Evolutionary conservation across 2,329 filamentous ascomycete species (phyloP).

Genomic region (Daldinia eschscholtzii): DNA sequence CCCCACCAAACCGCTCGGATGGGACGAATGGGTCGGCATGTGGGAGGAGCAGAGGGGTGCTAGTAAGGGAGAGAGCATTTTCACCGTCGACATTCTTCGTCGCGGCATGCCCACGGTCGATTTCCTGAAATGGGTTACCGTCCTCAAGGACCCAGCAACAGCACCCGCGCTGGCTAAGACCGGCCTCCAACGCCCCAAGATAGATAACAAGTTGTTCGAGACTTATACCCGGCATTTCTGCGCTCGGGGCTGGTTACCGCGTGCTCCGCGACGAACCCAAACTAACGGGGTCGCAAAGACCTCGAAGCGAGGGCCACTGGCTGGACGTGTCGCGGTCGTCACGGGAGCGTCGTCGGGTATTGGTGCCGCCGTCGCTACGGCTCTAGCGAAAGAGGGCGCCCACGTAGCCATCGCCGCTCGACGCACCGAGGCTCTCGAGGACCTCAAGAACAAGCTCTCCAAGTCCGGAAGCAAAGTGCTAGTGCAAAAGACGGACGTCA

Average conservation of each 20-base stretch:
- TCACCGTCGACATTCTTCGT: constrained; percentile 83
- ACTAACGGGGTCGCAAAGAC: constrained; percentile 40
- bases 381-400: constrained; percentile 77
- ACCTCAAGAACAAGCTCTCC: constrained; percentile 71
- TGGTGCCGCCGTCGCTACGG: constrained; percentile 78
- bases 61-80: constrained; percentile 75
- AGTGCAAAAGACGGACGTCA: constrained; percentile 79
- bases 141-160: constrained; percentile 79
- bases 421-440: constrained; percentile 75
- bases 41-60: constrained; percentile 79
- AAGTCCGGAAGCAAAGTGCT: constrained; percentile 73
- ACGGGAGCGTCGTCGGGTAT: constrained; percentile 85
- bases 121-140: constrained; percentile 76
- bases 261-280: constrained; percentile 66
- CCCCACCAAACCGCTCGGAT: constrained; percentile 72
- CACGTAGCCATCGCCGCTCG: constrained; percentile 80
- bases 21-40: constrained; percentile 79
- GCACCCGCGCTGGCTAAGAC: constrained; percentile 67
- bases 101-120: constrained; percentile 84
- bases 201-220: constrained; percentile 77
- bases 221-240: constrained; percentile 86
- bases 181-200: constrained; percentile 73
- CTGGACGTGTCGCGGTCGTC: constrained; percentile 79
- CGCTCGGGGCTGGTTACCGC: constrained; percentile 80
- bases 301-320: constrained; percentile 68